phyloP scores from a whole-genome alignment of 2,329 filamentous ascomycete species.

The Monilinia aucupariae region DNA sequence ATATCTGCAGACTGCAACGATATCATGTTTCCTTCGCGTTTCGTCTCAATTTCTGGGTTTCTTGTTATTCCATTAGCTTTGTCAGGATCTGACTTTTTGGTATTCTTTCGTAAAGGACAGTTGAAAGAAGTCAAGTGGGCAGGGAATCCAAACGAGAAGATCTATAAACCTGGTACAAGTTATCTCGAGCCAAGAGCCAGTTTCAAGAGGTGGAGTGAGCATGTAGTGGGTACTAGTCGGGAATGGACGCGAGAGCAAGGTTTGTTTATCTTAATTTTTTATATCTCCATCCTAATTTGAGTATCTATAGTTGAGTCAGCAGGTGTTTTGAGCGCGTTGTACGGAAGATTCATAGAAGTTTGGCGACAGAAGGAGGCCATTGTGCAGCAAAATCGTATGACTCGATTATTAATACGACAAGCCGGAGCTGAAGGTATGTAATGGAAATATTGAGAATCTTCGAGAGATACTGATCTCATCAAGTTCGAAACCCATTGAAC shows the following conservation, averaged over 20 bases:
- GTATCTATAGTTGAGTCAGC: slow-evolving; percentile 64
- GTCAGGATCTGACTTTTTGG: slow-evolving; percentile 77
- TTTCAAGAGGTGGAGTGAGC: slow-evolving; percentile 78
- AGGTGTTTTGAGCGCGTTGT: slow-evolving; percentile 79
- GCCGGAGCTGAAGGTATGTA: slow-evolving; percentile 13
- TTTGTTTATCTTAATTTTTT: background rate
- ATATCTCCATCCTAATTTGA: background rate
- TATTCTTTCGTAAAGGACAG: slow-evolving; percentile 77
- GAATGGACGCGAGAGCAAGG: slow-evolving; percentile 82
- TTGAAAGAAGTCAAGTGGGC: slow-evolving; percentile 72
- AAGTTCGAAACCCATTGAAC: slow-evolving; percentile 84
- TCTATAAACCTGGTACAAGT: slow-evolving; percentile 63
- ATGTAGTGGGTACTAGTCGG: slow-evolving; percentile 66
- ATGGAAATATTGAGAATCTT: background rate
- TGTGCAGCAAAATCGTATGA: slow-evolving; percentile 69
- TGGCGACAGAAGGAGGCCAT: slow-evolving; percentile 88
- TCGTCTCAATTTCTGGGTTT: slow-evolving; percentile 72
- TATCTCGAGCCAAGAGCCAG: slow-evolving; percentile 74
- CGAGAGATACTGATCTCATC: slow-evolving; percentile 44
- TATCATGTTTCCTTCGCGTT: slow-evolving; percentile 71
- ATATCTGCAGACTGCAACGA: slow-evolving; percentile 74
- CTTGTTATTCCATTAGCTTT: slow-evolving; percentile 78
- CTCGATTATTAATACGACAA: slow-evolving; percentile 52
- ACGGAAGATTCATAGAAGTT: slow-evolving; percentile 83
- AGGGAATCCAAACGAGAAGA: slow-evolving; percentile 79